Base-by-base conservation (phyloP, 140 eudicot species). In the Ambrosia hybrid region DNA sequence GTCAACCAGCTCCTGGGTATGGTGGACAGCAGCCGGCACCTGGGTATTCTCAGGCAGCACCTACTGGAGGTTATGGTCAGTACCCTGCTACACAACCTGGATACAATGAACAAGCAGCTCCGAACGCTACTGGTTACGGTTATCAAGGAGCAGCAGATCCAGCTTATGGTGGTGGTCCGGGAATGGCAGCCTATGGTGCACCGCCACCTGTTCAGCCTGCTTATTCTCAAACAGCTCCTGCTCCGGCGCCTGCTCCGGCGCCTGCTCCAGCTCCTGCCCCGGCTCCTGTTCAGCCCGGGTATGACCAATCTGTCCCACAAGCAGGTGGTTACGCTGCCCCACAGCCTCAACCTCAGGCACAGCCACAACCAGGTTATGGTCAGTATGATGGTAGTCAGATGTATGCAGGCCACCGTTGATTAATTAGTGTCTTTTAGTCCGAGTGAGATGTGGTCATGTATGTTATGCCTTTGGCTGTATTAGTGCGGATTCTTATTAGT, bases 71-170 rank as follows among this genome's bases (percentile, higher is more conserved):
- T 68, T 92, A 92, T 57, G 86, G 90, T 53, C 88, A 83, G 21
- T 89, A 92, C 81, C 96, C 87, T 6, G 13, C 94, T 5, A 38
- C 96, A 4, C 98, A 89, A 65, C 80, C 89, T 34, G 95, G 87
- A 70, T 92, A 87, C 70, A 38, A 76, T 61, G 98, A 92, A 76
- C 98, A 87, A 67, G 76, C 82, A 6, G 87, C 92, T 63, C 83
- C 86, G 8, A 79, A 51, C 76, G 77, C 58, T 65, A 83, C 88
- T 6, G 85, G 85, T 30, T 88, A 88, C 34, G 96, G 96, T 56
- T 91, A 91, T 65, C 97, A 88, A 84, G 91, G 85, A 9, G 80
- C 66, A 2, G 73, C 76, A 4, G 97, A 88, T 57, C 90, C 85
- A 0, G 79, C 88, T 10, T 88, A 85, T 75, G 88, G 72, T 16